phyloP scores from a whole-genome alignment of 2,329 filamentous ascomycete genomes.

The Drechslerella coelobrocha region DNA sequence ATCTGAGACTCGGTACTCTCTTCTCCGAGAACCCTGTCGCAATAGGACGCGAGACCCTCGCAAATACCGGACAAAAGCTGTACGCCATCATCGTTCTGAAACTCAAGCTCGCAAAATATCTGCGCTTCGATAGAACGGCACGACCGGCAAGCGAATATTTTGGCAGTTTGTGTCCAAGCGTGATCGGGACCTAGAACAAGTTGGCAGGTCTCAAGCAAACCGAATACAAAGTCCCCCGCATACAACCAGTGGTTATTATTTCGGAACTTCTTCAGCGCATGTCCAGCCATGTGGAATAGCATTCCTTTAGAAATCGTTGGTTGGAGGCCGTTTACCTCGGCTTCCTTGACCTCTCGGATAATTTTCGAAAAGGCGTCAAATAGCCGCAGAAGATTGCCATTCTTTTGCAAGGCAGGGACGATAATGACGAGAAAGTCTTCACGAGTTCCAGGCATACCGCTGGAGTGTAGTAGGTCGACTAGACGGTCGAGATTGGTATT shows the following conservation, averaged over 20 bases:
- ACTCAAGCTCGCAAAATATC: conserved; percentile 19
- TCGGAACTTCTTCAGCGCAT: conserved; percentile 11
- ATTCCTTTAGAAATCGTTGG: conserved; percentile 14
- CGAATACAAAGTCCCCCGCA: conserved; percentile 27
- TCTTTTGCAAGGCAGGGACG: conserved; percentile 22
- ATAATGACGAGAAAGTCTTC: conserved; percentile 24
- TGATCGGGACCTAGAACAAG: conserved; percentile 10
- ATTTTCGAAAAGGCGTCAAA: conserved; percentile 20
- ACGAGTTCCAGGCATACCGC: conserved; percentile 6
- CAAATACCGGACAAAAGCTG: not conserved
- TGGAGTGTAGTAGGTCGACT: conserved; percentile 9
- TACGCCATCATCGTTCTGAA: not conserved
- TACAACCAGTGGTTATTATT: conserved; percentile 13
- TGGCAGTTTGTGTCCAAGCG: conserved; percentile 18
- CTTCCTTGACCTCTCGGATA: conserved; percentile 7
- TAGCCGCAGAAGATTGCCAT: conserved; percentile 23
- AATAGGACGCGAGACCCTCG: conserved; percentile 8
- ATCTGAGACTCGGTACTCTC: conserved; percentile 12
- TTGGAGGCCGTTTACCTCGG: not conserved
- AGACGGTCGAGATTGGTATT: conserved; percentile 28
- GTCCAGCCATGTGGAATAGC: conserved; percentile 16
- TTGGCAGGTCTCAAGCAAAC: conserved; percentile 13
- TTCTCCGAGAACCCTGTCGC: conserved; percentile 10
- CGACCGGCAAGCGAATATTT: conserved; percentile 7
- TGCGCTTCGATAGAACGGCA: conserved; percentile 21